Percentiles rank a stretch among this genome's conserved stretches.
Evolutionary conservation across 1,139 yeast genomes (phyloP).

Genomic region (Hemisphaericaspora lyxosophila): DNA sequence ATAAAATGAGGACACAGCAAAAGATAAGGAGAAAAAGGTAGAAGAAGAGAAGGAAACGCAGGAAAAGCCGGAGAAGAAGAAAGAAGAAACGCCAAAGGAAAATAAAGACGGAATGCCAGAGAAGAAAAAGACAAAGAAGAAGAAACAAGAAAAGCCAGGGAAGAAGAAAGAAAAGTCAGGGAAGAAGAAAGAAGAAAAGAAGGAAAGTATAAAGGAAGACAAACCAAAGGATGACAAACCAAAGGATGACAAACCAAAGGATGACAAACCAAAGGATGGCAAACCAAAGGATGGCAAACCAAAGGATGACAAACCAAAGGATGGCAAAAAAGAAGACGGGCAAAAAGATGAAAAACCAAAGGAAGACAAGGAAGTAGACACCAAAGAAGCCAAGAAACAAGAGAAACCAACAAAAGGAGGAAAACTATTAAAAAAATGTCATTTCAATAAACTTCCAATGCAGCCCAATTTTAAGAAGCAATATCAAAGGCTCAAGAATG

Average conservation of each 20-base stretch:
- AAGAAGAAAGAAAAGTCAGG: conserved; percentile 1
- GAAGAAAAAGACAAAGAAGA: conserved; percentile 2
- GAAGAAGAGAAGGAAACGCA: neutral
- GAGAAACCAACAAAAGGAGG: too few species aligned
- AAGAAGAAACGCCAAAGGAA: conserved; percentile 1
- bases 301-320: conserved; percentile 2
- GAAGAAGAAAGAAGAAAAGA: conserved; percentile 3
- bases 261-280: too few species aligned
- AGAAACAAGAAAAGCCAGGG: conserved; percentile 1
- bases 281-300: conserved; percentile 5
- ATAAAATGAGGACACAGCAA: neutral
- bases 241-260: conserved; percentile 1
- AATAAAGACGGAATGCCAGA: neutral
- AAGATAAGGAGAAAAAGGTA: conserved; percentile 2
- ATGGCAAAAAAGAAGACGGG: conserved; percentile 3
- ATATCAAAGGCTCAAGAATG: conserved; percentile 3
- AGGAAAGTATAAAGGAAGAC: neutral
- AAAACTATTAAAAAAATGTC: neutral
- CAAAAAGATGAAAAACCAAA: conserved; percentile 5
- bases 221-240: conserved; percentile 3
- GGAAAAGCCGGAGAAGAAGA: too few species aligned
- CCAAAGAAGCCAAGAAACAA: neutral
- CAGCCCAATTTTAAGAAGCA: neutral
- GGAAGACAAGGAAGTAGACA: conserved; percentile 3
- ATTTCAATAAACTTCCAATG: neutral